Percentiles rank a stretch among this genome's conserved stretches.
phyloP scores from a whole-genome alignment of 2,329 filamentous ascomycete genomes.

The Fusarium austroafricanum region DNA sequence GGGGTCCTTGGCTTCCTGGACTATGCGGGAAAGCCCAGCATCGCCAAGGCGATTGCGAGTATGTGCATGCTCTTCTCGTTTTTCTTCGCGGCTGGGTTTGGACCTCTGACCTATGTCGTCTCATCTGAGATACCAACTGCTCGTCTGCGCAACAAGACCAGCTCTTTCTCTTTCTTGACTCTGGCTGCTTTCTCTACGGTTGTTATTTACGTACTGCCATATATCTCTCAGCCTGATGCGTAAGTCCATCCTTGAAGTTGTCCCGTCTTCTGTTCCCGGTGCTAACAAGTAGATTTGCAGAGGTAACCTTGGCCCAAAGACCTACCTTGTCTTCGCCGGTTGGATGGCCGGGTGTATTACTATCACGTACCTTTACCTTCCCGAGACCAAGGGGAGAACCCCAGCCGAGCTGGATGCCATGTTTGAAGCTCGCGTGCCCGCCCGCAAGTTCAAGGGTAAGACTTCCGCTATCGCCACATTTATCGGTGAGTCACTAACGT shows the following conservation, averaged over 20 bases:
- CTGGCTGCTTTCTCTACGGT: background rate
- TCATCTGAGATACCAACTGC: background rate
- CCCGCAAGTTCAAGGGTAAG: background rate
- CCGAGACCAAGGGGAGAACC: background rate
- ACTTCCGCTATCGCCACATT: rapidly evolving
- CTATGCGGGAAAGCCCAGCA: background rate
- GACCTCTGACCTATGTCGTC: background rate
- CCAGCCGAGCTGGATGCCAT: background rate
- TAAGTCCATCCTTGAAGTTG: background rate
- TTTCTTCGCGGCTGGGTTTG: background rate
- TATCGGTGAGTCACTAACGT: background rate
- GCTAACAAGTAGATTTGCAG: background rate
- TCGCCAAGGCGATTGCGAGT: background rate
- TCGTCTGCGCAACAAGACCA: background rate
- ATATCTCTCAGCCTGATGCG: constrained; percentile 1
- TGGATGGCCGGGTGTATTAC: background rate
- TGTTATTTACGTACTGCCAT: background rate
- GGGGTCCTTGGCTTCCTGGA: background rate
- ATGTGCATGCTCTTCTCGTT: constrained; percentile 6
- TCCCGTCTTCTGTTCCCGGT: background rate
- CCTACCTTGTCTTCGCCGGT: background rate
- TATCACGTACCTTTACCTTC: background rate
- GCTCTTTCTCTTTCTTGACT: constrained; percentile 2
- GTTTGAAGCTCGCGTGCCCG: background rate
- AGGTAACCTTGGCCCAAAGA: background rate